Percentiles rank a stretch among this genome's conserved stretches.
Conservation (phyloP, 2,329 filamentous ascomycete genomes). For the Aspergillus spinulosporus region DNA sequence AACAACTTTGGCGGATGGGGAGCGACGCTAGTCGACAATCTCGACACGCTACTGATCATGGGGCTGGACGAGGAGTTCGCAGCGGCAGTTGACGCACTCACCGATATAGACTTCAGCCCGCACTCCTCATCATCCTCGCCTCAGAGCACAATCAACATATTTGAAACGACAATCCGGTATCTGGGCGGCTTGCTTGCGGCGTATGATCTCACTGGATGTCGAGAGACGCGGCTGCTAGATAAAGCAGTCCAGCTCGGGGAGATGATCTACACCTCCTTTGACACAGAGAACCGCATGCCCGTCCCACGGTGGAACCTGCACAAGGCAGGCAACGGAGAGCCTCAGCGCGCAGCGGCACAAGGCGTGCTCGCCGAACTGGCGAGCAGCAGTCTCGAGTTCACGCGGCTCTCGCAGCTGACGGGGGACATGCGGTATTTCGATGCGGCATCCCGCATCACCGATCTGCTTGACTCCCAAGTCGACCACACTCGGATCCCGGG, state of each 20-base stretch:
- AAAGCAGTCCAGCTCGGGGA: slow-evolving; percentile 78
- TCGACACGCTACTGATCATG: slow-evolving; percentile 83
- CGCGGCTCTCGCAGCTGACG: slow-evolving; percentile 78
- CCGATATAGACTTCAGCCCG: slow-evolving; percentile 73
- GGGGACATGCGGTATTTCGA: slow-evolving; percentile 79
- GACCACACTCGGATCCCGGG: slow-evolving; percentile 64
- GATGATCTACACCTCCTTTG: slow-evolving; percentile 74
- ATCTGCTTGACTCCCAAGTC: slow-evolving; percentile 69
- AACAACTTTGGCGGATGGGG: slow-evolving; percentile 88
- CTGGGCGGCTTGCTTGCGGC: slow-evolving; percentile 78
- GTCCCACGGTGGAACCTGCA: slow-evolving; percentile 68
- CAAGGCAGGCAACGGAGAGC: slow-evolving; percentile 54
- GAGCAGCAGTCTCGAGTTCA: slow-evolving; percentile 82
- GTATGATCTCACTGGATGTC: slow-evolving; percentile 73
- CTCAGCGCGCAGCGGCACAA: not conserved
- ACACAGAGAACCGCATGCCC: slow-evolving; percentile 89
- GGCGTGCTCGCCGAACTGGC: slow-evolving; percentile 65
- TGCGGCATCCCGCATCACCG: slow-evolving; percentile 76
- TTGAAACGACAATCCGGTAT: slow-evolving; percentile 87
- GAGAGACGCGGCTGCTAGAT: slow-evolving; percentile 65
- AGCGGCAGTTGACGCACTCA: slow-evolving; percentile 66
- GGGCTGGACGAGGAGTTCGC: slow-evolving; percentile 73
- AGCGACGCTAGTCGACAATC: slow-evolving; percentile 74
- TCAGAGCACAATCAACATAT: slow-evolving; percentile 67
- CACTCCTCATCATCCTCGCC: slow-evolving; percentile 33